phyloP scores from a whole-genome alignment of 257 asterid genomes.

The Osmanthus fragrans region DNA sequence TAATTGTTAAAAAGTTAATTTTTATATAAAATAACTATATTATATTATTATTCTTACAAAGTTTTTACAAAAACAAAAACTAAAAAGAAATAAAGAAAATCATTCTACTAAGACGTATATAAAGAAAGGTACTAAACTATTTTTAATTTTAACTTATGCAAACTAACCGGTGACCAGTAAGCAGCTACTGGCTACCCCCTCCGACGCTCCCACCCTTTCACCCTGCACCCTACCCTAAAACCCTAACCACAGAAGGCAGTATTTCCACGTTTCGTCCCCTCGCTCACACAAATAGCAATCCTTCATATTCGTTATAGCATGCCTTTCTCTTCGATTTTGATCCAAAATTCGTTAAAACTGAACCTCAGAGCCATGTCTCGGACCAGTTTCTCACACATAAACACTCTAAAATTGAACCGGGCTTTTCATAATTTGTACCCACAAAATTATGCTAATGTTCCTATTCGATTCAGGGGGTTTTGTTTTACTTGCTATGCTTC shows the following conservation, averaged over 20 bases:
- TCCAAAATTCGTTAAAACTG: slow-evolving; percentile 34
- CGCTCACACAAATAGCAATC: slow-evolving; percentile 12
- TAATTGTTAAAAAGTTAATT: too few relatives aligned
- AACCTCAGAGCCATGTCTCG: slow-evolving; percentile 54
- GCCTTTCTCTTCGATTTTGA: slow-evolving; percentile 33
- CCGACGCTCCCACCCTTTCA: slow-evolving; percentile 2
- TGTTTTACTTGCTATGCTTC: slow-evolving; percentile 38
- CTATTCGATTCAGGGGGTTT: slow-evolving; percentile 24
- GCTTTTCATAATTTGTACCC: slow-evolving; percentile 39
- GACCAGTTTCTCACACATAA: slow-evolving; percentile 35
- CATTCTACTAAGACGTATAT: too few relatives aligned
- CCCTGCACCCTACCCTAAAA: slow-evolving; percentile 30
- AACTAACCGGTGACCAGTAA: not conserved
- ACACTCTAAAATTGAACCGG: slow-evolving; percentile 21
- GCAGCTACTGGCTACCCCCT: slow-evolving; percentile 12
- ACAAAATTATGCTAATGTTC: slow-evolving; percentile 9
- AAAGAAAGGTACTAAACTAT: too few relatives aligned
- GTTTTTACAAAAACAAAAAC: too few relatives aligned
- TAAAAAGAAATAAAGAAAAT: too few relatives aligned
- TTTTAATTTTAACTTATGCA: too few relatives aligned
- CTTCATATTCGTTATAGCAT: slow-evolving; percentile 1
- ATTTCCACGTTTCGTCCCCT: slow-evolving; percentile 19
- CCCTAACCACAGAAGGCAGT: slow-evolving; percentile 47
- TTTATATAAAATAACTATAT: too few relatives aligned
- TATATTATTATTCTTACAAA: too few relatives aligned